Conservation (phyloP, 2,329 filamentous ascomycete genomes). For the Aspergillus cejpii region DNA sequence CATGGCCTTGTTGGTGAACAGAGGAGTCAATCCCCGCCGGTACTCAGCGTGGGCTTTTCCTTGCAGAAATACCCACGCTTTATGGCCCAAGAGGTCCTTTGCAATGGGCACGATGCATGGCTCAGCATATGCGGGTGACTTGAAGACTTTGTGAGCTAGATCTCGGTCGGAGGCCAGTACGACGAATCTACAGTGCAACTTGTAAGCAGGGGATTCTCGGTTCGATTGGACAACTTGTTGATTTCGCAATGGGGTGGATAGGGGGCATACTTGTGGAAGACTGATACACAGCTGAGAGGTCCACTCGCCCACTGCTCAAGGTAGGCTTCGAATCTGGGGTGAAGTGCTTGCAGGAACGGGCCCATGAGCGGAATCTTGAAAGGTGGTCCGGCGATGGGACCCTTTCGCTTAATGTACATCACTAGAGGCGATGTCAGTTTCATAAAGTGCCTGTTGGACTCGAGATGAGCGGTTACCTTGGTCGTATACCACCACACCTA, state of each 20-base stretch:
- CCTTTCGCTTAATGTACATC: slow-evolving; percentile 62
- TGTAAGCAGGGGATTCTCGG: background rate
- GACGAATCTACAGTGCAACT: slow-evolving; percentile 59
- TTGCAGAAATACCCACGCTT: slow-evolving; percentile 90
- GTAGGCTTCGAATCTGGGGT: slow-evolving; percentile 80
- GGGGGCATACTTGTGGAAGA: slow-evolving; percentile 77
- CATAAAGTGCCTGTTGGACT: background rate
- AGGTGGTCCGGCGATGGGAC: slow-evolving; percentile 61
- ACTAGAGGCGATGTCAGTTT: slow-evolving; percentile 41
- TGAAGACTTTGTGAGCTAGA: slow-evolving; percentile 85
- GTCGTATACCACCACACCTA: slow-evolving; percentile 67
- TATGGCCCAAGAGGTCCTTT: slow-evolving; percentile 73
- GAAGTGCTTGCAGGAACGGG: slow-evolving; percentile 75
- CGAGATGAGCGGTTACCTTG: slow-evolving; percentile 55
- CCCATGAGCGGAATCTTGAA: slow-evolving; percentile 74
- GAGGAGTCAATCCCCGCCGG: slow-evolving; percentile 77
- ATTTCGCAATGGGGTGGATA: background rate
- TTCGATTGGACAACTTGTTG: background rate
- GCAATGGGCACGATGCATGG: slow-evolving; percentile 85
- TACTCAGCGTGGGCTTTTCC: slow-evolving; percentile 84
- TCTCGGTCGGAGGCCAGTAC: slow-evolving; percentile 86
- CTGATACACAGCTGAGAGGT: slow-evolving; percentile 84
- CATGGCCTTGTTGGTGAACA: slow-evolving; percentile 81
- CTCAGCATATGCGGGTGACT: slow-evolving; percentile 76
- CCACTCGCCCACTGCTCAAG: slow-evolving; percentile 78